A percentile compares a stretch with the other conserved stretches of the same genome.
These are phyloP conservation scores for Tuber melanosporum DNA, from an alignment of 495 filamentous ascomycete species.

Conservation along the genomic window DNA sequence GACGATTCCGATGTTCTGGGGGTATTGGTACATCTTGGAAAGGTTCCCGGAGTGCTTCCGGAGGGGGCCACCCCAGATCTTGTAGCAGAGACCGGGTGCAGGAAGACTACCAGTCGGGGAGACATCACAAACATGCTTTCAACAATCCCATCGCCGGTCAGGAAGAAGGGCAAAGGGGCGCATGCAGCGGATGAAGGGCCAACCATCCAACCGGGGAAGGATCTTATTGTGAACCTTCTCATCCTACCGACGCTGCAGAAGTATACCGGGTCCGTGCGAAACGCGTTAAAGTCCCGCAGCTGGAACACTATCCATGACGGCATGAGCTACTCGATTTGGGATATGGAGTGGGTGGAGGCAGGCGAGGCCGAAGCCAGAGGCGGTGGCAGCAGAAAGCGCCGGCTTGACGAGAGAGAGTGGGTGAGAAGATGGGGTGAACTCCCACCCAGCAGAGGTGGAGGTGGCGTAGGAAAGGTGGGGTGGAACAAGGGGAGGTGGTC, in stretches of 20 bases:
- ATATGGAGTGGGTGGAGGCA: slow-evolving; percentile 74
- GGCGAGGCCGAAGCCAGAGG: slow-evolving; percentile 61
- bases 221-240: slow-evolving; percentile 76
- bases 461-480: slow-evolving; percentile 31
- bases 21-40: slow-evolving; percentile 87
- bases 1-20: slow-evolving; percentile 93
- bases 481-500: slow-evolving; percentile 34
- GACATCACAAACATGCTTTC: slow-evolving; percentile 25
- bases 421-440: slow-evolving; percentile 39
- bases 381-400: slow-evolving; percentile 57
- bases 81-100: slow-evolving; percentile 43
- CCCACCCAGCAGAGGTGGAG: slow-evolving; percentile 27
- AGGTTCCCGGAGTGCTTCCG: slow-evolving; percentile 80
- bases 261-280: slow-evolving; percentile 66
- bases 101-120: slow-evolving; percentile 31
- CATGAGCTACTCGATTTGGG: slow-evolving; percentile 75
- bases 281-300: slow-evolving; percentile 70
- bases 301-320: slow-evolving; percentile 74
- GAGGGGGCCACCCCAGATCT: slow-evolving; percentile 59
- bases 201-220: slow-evolving; percentile 46
- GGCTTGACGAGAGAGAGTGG: slow-evolving; percentile 46
- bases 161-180: slow-evolving; percentile 32
- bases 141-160: slow-evolving; percentile 21
- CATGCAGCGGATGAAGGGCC: slow-evolving; percentile 27
- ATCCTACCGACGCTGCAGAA: slow-evolving; percentile 71